A percentile compares a stretch with the other conserved stretches of the same genome.
phyloP scores from a whole-genome alignment of 176 grass and related monocot genomes.

The Carex parvula region DNA sequence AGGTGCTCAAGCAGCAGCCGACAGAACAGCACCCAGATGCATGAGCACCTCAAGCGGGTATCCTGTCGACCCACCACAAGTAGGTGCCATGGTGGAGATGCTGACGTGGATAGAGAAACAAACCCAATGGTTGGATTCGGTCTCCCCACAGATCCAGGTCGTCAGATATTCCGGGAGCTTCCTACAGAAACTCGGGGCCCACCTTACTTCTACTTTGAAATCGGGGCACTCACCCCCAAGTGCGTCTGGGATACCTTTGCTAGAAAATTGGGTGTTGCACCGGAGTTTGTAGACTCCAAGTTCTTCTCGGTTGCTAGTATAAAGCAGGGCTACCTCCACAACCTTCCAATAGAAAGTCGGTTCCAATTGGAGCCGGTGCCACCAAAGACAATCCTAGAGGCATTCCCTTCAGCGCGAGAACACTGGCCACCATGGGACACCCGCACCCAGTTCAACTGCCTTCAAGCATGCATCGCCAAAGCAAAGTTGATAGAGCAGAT shows the following conservation, averaged over 20 bases:
- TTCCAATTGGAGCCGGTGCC: constrained; percentile 43
- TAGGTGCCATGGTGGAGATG: constrained; percentile 25
- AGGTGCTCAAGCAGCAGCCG: background rate
- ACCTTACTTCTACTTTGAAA: constrained; percentile 87
- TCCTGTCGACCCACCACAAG: background rate
- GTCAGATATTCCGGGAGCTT: constrained; percentile 26
- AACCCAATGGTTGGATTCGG: constrained; percentile 68
- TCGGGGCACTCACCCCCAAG: constrained; percentile 69
- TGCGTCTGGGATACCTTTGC: constrained; percentile 64
- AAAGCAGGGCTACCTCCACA: constrained; percentile 77
- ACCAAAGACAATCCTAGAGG: constrained; percentile 56
- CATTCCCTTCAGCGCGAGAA: constrained; percentile 43
- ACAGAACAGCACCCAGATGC: background rate
- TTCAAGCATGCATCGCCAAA: constrained; percentile 55
- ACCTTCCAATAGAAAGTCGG: constrained; percentile 56
- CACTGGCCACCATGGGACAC: constrained; percentile 89
- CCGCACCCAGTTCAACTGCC: constrained; percentile 79
- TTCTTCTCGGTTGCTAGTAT: constrained; percentile 56
- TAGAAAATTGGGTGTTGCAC: constrained; percentile 51
- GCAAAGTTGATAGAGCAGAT: constrained; percentile 51
- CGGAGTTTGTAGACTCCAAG: constrained; percentile 84
- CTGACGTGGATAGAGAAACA: constrained; percentile 20
- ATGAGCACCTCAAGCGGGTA: background rate
- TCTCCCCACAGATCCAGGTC: constrained; percentile 39
- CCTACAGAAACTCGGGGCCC: constrained; percentile 51